Evolutionary conservation across 164 flowering plant genomes (phyloP), one percentile per base, ranked within the genome.

Genomic region (Brasenia schreberi): DNA sequence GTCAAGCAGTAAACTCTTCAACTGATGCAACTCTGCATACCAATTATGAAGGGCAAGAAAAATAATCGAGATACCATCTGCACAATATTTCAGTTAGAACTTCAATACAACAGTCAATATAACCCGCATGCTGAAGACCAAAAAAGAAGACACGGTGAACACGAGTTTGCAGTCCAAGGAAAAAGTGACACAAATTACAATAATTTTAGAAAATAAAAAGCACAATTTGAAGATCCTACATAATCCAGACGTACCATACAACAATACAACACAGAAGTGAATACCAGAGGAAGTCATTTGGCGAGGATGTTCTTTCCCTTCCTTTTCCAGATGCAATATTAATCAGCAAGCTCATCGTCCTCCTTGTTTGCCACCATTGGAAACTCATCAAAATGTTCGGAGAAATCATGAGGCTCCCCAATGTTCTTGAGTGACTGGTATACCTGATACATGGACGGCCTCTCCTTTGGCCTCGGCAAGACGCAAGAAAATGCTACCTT

Each of bases 391-490:
- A 61, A 77, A 65, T 77, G 84, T 61, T 84, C 88, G 0, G 77
- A 77, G 67, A 79, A 77, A 66, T 82, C 81, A 7, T 77, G 76
- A 17, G n/a, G 39, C 65, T 73, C 79, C 14, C 74, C 82, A 64
- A 86, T 74, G 68, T 67, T 69, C 76, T 72, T 80, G 74, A 86
- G 66, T 1, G 81, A 84, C 64, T 84, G 79, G 63, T 82, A 81
- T 67, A 80, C 87, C 69, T 81, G 83, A 66, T 71, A 70, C 85
- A 84, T 81, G 4, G 85, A 76, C 62, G 78, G 77, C 67, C 91
- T 79, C 49, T 84, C 91, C 73, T 86, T 84, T 5, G 87, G 88
- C 71, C 84, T 74, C 33, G 91, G 75, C 66, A 69, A 77, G 68
- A 86, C 81, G 78, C 91, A 86, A 66, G 68, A 69, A 75, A 82